These are phyloP conservation scores for Serendipita vermifera DNA, from an alignment of 768 basidiomycete genomes.

Conservation along the genomic window DNA sequence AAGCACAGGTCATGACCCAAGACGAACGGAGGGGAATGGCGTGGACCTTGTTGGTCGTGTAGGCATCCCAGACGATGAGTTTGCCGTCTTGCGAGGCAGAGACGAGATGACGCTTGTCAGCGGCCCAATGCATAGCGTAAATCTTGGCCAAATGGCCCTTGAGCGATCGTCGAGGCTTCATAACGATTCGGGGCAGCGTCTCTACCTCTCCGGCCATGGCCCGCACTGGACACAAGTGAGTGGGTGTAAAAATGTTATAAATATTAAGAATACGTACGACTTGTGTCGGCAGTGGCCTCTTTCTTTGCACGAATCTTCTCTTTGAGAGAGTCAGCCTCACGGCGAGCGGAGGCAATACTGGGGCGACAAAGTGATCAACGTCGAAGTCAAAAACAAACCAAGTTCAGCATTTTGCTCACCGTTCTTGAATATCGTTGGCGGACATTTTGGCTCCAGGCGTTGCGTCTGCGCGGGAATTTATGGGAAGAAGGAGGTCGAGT, in stretches of 20 bases:
- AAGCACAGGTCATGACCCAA: slow-evolving; percentile 99
- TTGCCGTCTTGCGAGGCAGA: slow-evolving; percentile 99
- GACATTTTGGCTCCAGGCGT: too few relatives aligned
- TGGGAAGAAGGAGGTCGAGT: too few relatives aligned
- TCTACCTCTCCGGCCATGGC: slow-evolving; percentile 98
- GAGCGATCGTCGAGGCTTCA: slow-evolving; percentile 90
- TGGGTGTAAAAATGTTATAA: slow-evolving; percentile 3
- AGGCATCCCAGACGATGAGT: slow-evolving; percentile 99
- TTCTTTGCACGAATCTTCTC: slow-evolving; percentile 96
- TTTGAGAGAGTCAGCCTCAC: slow-evolving; percentile 94
- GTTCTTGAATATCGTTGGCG: slow-evolving; percentile 9
- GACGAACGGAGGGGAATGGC: slow-evolving; percentile 95
- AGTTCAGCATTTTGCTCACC: not conserved
- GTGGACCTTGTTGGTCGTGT: slow-evolving; percentile 99
- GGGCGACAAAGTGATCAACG: not conserved
- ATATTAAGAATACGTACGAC: slow-evolving; percentile 46
- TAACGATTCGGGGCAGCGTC: slow-evolving; percentile 87
- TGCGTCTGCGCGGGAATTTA: too few relatives aligned
- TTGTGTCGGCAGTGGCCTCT: slow-evolving; percentile 96
- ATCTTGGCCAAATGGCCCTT: slow-evolving; percentile 98
- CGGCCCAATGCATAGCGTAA: slow-evolving; percentile 99
- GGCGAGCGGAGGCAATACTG: slow-evolving; percentile 84
- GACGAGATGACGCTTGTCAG: slow-evolving; percentile 92
- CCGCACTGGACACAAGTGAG: slow-evolving; percentile 47
- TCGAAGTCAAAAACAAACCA: not conserved